phyloP scores from a whole-genome alignment of 139 green algal species.

The Parachlorella kessleri region DNA sequence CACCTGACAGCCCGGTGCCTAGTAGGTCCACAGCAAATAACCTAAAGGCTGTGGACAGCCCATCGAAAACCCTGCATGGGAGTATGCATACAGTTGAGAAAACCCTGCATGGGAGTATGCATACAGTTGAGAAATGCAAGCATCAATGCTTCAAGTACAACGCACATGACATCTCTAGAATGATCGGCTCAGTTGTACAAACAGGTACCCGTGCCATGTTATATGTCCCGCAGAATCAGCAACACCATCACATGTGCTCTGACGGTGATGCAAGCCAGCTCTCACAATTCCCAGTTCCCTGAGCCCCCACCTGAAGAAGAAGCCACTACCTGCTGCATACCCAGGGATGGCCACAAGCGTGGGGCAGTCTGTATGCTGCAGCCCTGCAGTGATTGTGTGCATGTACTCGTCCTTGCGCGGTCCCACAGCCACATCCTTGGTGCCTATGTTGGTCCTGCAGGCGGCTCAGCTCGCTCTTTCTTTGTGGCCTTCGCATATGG shows the following conservation, averaged over 20 bases:
- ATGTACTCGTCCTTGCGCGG: conserved; percentile 60
- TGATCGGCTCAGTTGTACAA: not conserved
- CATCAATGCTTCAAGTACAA: not conserved
- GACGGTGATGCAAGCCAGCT: no score
- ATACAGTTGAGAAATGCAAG: conserved; percentile 14
- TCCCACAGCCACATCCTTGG: conserved; percentile 40
- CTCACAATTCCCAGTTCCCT: no score
- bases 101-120: not conserved
- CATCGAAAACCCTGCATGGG: conserved; percentile 62
- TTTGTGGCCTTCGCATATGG: no score
- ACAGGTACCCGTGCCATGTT: not conserved
- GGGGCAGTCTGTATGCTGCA: not conserved
- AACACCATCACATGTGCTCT: no score
- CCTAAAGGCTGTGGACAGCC: conserved; percentile 52
- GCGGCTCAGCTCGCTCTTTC: no score
- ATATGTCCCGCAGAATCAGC: no score
- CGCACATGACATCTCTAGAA: not conserved
- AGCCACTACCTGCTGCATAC: conserved; percentile 72
- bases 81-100: not conserved
- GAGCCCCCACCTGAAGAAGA: no score
- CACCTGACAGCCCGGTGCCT: conserved; percentile 80
- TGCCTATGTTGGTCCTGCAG: not conserved
- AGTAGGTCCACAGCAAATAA: conserved; percentile 81
- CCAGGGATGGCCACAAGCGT: conserved; percentile 75
- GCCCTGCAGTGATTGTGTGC: conserved; percentile 60